Percentiles rank a stretch among this genome's conserved stretches.
phyloP scores from a whole-genome alignment of 2,329 filamentous ascomycete species.

The Keithomyces neogunnii region DNA sequence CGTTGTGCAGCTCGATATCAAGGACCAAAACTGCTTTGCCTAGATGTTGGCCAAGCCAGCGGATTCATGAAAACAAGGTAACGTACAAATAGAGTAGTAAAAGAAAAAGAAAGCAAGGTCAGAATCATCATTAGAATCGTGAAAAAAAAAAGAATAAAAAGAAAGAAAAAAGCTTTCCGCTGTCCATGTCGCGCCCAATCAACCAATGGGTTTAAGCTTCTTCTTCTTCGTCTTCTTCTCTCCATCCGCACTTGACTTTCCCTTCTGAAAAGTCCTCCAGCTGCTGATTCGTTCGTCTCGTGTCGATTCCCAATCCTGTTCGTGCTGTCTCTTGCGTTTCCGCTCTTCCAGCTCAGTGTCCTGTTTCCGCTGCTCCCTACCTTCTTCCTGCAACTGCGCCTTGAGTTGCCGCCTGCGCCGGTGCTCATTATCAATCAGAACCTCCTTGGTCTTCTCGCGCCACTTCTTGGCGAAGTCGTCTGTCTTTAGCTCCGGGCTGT shows the following conservation, averaged over 20 bases:
- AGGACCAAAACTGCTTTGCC: constrained; percentile 13
- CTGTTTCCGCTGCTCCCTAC: constrained; percentile 73
- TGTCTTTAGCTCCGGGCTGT: constrained; percentile 79
- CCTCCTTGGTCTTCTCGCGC: constrained; percentile 82
- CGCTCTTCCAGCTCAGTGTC: constrained; percentile 77
- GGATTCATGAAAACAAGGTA: neutral
- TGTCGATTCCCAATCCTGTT: constrained; percentile 91
- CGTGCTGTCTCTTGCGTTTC: constrained; percentile 83
- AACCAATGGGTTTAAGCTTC: constrained; percentile 59
- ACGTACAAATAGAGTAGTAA: neutral
- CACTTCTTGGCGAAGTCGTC: constrained; percentile 76
- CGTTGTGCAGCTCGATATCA: neutral
- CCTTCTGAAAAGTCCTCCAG: constrained; percentile 88
- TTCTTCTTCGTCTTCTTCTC: constrained; percentile 56
- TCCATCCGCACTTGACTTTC: constrained; percentile 39
- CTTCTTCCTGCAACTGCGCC: constrained; percentile 94
- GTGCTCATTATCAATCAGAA: constrained; percentile 88
- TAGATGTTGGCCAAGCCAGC: constrained; percentile 11
- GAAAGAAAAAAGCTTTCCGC: no score
- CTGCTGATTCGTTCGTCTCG: constrained; percentile 85
- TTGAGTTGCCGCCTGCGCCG: constrained; percentile 77
- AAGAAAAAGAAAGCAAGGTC: neutral
- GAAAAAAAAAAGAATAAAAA: neutral
- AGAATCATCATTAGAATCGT: neutral
- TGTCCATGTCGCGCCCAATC: constrained; percentile 4